Conservation (phyloP, 2,329 filamentous ascomycete species). For the Venturia nashicola region DNA sequence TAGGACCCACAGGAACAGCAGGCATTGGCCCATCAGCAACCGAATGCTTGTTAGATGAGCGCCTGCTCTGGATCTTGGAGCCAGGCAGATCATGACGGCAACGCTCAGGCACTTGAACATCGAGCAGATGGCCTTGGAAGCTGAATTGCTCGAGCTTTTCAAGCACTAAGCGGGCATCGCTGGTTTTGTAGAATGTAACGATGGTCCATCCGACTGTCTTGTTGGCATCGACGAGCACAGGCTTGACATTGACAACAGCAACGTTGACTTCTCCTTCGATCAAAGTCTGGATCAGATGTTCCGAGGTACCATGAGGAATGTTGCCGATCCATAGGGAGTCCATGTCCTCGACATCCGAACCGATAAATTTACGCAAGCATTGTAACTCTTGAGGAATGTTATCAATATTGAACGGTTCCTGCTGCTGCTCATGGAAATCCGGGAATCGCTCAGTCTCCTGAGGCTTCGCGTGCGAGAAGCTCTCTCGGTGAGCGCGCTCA, state of each 20-base stretch:
- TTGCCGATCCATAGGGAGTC: slow-evolving; percentile 3
- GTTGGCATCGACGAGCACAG: not conserved
- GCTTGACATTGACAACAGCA: not conserved
- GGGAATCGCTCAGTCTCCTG: slow-evolving; percentile 1
- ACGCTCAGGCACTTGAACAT: slow-evolving; percentile 6
- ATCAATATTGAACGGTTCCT: not conserved
- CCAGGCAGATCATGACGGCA: not conserved
- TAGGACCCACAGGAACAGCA: not conserved
- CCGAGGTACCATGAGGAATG: not conserved
- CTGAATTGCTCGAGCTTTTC: not conserved
- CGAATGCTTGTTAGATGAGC: not conserved
- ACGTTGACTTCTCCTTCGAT: slow-evolving; percentile 31
- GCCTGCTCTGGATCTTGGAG: not conserved
- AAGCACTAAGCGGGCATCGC: slow-evolving; percentile 3
- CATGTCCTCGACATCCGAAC: slow-evolving; percentile 5
- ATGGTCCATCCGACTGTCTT: not conserved
- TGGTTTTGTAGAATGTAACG: slow-evolving; percentile 1
- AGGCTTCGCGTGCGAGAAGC: not conserved
- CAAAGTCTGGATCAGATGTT: slow-evolving; percentile 32
- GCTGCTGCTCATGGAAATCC: not conserved
- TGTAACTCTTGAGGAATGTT: not conserved
- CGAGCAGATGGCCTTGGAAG: not conserved
- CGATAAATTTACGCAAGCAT: slow-evolving; percentile 1
- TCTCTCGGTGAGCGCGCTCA: not conserved
- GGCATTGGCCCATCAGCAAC: not conserved